phyloP scores from a whole-genome alignment of 495 filamentous ascomycete genomes.

The Penicillium manginii region DNA sequence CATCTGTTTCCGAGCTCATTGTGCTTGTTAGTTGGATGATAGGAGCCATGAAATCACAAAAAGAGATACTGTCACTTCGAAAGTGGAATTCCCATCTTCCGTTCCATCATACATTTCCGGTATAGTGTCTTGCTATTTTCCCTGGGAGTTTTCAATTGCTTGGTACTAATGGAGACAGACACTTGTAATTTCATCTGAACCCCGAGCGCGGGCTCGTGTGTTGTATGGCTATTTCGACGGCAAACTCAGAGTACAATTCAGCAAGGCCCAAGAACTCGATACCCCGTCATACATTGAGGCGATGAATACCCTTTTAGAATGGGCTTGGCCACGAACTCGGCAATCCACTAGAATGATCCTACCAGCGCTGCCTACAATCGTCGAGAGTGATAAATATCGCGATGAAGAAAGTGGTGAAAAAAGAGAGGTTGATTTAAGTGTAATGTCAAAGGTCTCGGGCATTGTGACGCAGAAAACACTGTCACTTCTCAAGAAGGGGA shows the following conservation, averaged over 20 bases:
- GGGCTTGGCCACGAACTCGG: background rate
- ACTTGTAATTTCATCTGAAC: background rate
- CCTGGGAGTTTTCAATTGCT: background rate
- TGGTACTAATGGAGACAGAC: background rate
- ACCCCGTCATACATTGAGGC: background rate
- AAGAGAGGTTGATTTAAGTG: background rate
- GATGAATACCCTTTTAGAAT: background rate
- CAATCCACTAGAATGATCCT: background rate
- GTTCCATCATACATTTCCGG: background rate
- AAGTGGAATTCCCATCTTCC: background rate
- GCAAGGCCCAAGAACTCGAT: background rate
- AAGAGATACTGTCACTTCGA: background rate
- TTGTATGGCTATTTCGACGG: background rate
- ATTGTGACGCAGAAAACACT: background rate
- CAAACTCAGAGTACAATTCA: background rate
- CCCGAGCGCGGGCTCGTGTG: background rate
- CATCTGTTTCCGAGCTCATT: conserved; percentile 2
- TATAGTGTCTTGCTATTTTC: background rate
- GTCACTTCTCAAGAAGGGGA: background rate
- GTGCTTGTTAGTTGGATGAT: background rate
- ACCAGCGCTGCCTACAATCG: background rate
- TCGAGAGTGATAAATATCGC: background rate
- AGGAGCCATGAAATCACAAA: background rate
- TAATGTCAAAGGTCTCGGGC: background rate
- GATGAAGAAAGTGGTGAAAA: background rate